Evolutionary conservation across 768 basidiomycete species (phyloP), one percentile per base, ranked within the genome.

Genomic region (Mycena indigotica): DNA sequence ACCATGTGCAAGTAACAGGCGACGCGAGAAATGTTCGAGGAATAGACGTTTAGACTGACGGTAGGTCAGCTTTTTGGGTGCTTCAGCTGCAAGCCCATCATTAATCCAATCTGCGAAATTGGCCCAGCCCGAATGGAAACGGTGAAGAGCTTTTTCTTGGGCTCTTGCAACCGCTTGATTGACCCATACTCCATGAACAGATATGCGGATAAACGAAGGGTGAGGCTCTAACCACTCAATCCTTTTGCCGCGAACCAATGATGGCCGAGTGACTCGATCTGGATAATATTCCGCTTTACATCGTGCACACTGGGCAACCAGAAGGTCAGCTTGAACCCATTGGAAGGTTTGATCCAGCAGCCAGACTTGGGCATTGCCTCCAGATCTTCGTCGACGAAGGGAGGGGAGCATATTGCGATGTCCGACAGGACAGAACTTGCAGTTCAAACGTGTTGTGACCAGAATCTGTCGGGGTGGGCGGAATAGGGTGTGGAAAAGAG

Each of bases 71-170:
- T 45, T 39, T 17, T 40, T 24, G 15, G 29, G 40, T 3, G 49
- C 25, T 15, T 54, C 52, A 8, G 53, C 38, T 2, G 45, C 50
- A n/a, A 52, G 57, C 5, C 51, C 19, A 68, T 66, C 67, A 45
- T 72, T 72, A 17, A 71, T 29, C 57, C 61, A 70, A 1, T 65
- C 55, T 3, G 71, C 63, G 56, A 69, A 71, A 51, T 70, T 70
- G 0, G 69, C 67, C 67, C 69, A 71, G 23, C 70, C 68, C 16
- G 65, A 56, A 26, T 68, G 67, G 45, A 68, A 68, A 0, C 65
- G 53, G 15, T 65, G 53, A 21, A 69, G 28, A 6, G 69, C 67
- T 16, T 58, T 56, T 53, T 70, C 69, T 50, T 71, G 70, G 1
- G 58, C 57, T 16, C 62, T 1, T 0, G 68, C 71, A 40, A 72